A percentile compares a stretch with the other conserved stretches of the same genome.
These are phyloP conservation scores for Aspergillus fructus DNA, from an alignment of 2,329 filamentous ascomycete genomes.

Conservation along the genomic window DNA sequence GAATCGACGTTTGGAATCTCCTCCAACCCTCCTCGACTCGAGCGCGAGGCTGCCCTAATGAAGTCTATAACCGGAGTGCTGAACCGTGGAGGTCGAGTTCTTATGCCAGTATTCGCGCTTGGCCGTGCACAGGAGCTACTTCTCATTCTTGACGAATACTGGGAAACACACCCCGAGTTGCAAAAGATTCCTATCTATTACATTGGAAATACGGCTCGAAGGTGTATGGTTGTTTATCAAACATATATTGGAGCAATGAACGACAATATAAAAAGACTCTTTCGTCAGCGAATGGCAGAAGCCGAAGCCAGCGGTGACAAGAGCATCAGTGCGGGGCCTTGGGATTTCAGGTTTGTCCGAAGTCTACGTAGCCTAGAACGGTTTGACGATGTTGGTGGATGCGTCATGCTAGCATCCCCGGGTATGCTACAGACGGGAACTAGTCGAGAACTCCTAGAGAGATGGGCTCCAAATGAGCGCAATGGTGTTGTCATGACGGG, in stretches of 20 bases:
- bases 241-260: slow-evolving; percentile 99
- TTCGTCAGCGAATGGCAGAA: slow-evolving; percentile 87
- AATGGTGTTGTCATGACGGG: slow-evolving; percentile 99
- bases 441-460: slow-evolving; percentile 84
- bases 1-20: slow-evolving; percentile 97
- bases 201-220: slow-evolving; percentile 87
- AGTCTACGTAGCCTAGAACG: slow-evolving; percentile 89
- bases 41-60: slow-evolving; percentile 91
- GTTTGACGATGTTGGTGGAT: slow-evolving; percentile 92
- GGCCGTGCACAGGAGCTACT: slow-evolving; percentile 92
- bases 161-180: slow-evolving; percentile 82
- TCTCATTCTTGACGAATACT: slow-evolving; percentile 95
- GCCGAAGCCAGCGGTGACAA: slow-evolving; percentile 80
- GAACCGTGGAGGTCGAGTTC: slow-evolving; percentile 84
- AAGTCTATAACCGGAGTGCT: slow-evolving; percentile 90
- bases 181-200: slow-evolving; percentile 96
- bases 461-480: slow-evolving; percentile 93
- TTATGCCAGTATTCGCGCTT: slow-evolving; percentile 94
- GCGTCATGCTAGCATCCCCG: slow-evolving; percentile 94
- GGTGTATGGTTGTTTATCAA: slow-evolving; percentile 98
- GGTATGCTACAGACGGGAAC: slow-evolving; percentile 99
- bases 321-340: slow-evolving; percentile 68
- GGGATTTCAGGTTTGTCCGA: slow-evolving; percentile 95
- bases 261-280: slow-evolving; percentile 96
- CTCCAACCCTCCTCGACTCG: slow-evolving; percentile 83